A percentile compares a stretch with the other conserved stretches of the same genome.
Evolutionary conservation across 148 eudicot genomes (phyloP).

Genomic region (Chenopodium berlandieri): DNA sequence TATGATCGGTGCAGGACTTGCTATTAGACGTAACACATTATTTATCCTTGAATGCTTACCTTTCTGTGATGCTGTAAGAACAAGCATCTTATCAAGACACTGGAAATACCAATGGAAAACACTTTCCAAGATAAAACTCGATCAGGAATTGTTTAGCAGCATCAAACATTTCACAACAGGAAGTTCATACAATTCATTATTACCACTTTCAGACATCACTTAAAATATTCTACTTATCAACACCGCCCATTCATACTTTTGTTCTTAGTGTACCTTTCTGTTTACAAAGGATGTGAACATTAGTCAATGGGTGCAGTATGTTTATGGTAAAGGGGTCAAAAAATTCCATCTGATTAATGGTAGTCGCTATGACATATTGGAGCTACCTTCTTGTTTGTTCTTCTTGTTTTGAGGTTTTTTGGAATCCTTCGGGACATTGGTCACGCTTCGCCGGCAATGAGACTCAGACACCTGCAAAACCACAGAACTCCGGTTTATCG

Average conservation of each 20-base stretch:
- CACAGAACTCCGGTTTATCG: no score
- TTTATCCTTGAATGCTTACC: slow-evolving; percentile 14
- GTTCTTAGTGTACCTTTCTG: not conserved
- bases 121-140: not conserved
- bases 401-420: no score
- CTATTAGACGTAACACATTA: not conserved
- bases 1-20: not conserved
- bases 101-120: slow-evolving; percentile 8
- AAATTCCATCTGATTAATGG: not conserved
- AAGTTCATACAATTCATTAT: no score
- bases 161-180: no score
- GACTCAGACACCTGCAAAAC: no score
- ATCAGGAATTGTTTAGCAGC: no score
- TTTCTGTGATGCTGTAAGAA: slow-evolving; percentile 16
- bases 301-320: not conserved
- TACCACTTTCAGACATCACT: no score
- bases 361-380: no score
- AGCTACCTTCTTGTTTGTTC: not conserved
- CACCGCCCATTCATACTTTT: not conserved
- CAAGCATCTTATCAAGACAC: slow-evolving; percentile 18
- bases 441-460: no score
- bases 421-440: no score
- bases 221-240: no score
- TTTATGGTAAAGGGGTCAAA: not conserved
- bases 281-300: not conserved